Evolutionary conservation across 495 filamentous ascomycete genomes (phyloP).

Genomic region (Aspergillus campestris): DNA sequence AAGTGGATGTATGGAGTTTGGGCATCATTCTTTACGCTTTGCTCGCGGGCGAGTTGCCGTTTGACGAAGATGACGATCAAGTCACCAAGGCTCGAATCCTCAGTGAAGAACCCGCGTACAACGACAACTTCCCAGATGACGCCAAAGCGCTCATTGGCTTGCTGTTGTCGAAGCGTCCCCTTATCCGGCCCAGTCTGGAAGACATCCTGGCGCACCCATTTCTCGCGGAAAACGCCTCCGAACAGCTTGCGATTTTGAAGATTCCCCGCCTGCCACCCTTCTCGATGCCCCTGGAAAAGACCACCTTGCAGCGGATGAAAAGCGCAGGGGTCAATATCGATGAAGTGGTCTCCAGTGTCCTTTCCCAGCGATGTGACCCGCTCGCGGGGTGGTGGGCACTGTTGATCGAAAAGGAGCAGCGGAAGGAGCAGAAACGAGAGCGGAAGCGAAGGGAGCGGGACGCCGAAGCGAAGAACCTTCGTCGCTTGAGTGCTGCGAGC

Average conservation of each 20-base stretch:
- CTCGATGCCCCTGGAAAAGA: slow-evolving; percentile 80
- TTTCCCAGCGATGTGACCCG: slow-evolving; percentile 79
- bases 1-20: slow-evolving; percentile 96
- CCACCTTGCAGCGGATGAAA: slow-evolving; percentile 86
- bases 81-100: slow-evolving; percentile 80
- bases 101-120: slow-evolving; percentile 73
- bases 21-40: slow-evolving; percentile 94
- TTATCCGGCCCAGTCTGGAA: slow-evolving; percentile 73
- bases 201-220: slow-evolving; percentile 88
- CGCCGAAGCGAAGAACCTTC: slow-evolving; percentile 66
- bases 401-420: slow-evolving; percentile 89
- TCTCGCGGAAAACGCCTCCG: slow-evolving; percentile 76
- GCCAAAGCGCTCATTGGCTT: slow-evolving; percentile 65
- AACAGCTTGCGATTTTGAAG: slow-evolving; percentile 86
- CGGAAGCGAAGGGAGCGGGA: slow-evolving; percentile 79
- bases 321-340: slow-evolving; percentile 94
- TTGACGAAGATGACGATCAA: slow-evolving; percentile 87
- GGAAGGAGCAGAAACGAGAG: slow-evolving; percentile 77
- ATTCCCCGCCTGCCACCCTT: slow-evolving; percentile 78
- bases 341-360: slow-evolving; percentile 84
- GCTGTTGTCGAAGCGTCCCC: slow-evolving; percentile 80
- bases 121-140: slow-evolving; percentile 67
- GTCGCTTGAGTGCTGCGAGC: slow-evolving; percentile 78
- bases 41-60: slow-evolving; percentile 86
- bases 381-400: slow-evolving; percentile 96